phyloP scores from a whole-genome alignment of 2,329 filamentous ascomycete genomes.

The Calonectria pseudoreteaudii region DNA sequence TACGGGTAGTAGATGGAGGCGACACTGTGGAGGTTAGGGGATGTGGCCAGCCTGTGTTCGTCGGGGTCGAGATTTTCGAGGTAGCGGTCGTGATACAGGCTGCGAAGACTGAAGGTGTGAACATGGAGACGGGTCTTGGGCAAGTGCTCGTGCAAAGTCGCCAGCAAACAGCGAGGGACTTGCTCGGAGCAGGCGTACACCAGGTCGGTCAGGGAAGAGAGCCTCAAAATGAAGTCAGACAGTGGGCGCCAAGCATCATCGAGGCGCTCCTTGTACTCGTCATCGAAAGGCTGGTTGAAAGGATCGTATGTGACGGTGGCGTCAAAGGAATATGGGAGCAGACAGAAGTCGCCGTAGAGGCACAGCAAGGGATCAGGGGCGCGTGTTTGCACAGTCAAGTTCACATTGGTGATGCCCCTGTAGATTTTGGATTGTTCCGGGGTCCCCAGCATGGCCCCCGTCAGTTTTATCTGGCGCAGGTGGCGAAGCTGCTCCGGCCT shows the following conservation, averaged over 20 bases:
- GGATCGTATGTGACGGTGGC: background rate
- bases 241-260: constrained; percentile 16
- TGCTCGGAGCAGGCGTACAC: constrained; percentile 13
- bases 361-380: background rate
- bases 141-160: constrained; percentile 3
- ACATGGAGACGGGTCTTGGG: constrained; percentile 13
- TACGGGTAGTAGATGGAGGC: background rate
- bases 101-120: constrained; percentile 19
- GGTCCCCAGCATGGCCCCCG: background rate
- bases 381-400: background rate
- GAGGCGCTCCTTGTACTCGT: background rate
- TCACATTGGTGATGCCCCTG: background rate
- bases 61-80: constrained; percentile 1
- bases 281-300: background rate
- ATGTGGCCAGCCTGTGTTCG: constrained; percentile 11
- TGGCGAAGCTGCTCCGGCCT: background rate
- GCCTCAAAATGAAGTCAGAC: background rate
- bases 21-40: constrained; percentile 3
- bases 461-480: constrained; percentile 1
- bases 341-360: background rate
- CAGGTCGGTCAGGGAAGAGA: constrained; percentile 3
- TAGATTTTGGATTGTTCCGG: background rate
- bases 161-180: constrained; percentile 5
- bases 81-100: background rate
- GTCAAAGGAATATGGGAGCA: background rate